Base-by-base conservation (phyloP, 495 filamentous ascomycete species). In the Hypoxylon trugodes region DNA sequence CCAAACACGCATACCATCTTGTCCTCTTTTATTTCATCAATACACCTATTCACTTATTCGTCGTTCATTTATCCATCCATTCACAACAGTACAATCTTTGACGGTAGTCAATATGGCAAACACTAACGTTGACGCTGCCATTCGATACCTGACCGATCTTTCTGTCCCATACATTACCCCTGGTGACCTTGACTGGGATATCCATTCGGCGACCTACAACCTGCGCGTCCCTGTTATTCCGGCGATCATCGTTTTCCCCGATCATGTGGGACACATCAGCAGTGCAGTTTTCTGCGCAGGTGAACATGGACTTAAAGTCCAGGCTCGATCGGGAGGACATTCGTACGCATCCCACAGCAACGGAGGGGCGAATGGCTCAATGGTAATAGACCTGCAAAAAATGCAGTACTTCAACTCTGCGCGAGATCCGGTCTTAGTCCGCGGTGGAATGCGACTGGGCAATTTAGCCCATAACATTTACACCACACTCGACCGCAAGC, bases 301-400 rank as follows among this genome's bases (percentile, higher is more conserved):
- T 0, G 50, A 62, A 0, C 45, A 72, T 43, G 71, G 70, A 9
- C 59, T 85, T 53, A 84, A 85, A 46, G 85, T 91, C 16, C 86
- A 88, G 46, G 76, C 87, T 25, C 82, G 81, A 62, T 82, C 81
- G 21, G 89, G 90, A 24, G 90, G 90, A 1, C 90, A 91, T 63
- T 87, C 83, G n/a, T 90, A 89, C 70, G 86, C 79, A 1, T 86
- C 84, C 3, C 83, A 83, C 64, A 75, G 77, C 16, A 70, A 70
- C 42, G 81, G 82, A 33, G 80, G 82, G 0, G 50, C 71, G 22
- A 65, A 83, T 69, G 83, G 83, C 8, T 71, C 73, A 26, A 68
- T 86, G 55, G 76, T 85, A 32, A 73, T 88, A 26, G 76, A 83
- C 49, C 73, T 87, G 46, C 70, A 81, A 52, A 69, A 73, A 1